A percentile compares a stretch with the other conserved stretches of the same genome.
Conservation (phyloP, 208 protist species). For the Crithidia bombi region DNA sequence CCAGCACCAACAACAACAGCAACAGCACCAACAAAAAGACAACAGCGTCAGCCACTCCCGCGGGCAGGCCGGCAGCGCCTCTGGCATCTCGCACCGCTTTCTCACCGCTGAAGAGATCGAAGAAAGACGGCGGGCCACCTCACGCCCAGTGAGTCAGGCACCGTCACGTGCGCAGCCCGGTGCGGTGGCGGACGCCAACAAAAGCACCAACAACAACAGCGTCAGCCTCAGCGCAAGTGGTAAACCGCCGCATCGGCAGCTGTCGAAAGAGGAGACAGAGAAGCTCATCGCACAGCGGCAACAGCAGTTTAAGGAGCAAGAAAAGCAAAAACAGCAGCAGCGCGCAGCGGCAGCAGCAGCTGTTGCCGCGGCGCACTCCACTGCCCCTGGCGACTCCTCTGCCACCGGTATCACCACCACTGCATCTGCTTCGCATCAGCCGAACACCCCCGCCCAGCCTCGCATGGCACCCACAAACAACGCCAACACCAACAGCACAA, state of each 20-base stretch:
- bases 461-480: not conserved
- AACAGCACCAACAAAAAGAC: constrained; percentile 2
- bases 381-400: not conserved
- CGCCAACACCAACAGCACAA: constrained; percentile 1
- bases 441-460: not conserved
- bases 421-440: constrained; percentile 1
- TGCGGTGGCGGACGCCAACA: not conserved
- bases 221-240: constrained; percentile 18
- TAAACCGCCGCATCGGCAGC: constrained; percentile 39
- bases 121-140: constrained; percentile 18
- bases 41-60: constrained; percentile 21
- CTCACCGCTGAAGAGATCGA: constrained; percentile 31
- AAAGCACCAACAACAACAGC: constrained; percentile 20
- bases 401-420: not conserved
- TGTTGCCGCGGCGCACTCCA: constrained; percentile 6
- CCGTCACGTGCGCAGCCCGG: constrained; percentile 1
- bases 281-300: constrained; percentile 38
- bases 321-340: constrained; percentile 16
- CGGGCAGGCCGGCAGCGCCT: constrained; percentile 12
- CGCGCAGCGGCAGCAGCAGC: constrained; percentile 16
- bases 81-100: constrained; percentile 31
- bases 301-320: constrained; percentile 31
- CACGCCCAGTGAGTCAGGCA: constrained; percentile 14
- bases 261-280: constrained; percentile 39
- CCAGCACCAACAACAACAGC: constrained; percentile 16